Evolutionary conservation across 768 basidiomycete genomes (phyloP).

Genomic region (Gymnopilus dilepis): DNA sequence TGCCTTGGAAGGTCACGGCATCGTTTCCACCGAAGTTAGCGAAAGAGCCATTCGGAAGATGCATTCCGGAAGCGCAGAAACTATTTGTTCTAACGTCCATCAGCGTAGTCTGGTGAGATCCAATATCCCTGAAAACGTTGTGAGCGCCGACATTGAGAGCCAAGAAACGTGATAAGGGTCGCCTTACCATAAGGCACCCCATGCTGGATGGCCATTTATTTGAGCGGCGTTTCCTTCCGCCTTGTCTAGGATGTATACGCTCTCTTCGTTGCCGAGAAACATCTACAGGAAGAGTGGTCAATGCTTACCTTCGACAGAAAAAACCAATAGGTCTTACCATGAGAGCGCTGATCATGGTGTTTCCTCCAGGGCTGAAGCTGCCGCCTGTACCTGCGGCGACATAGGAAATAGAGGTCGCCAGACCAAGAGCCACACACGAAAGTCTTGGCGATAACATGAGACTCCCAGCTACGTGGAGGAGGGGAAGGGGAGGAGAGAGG

Average conservation of each 20-base stretch:
- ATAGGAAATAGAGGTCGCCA: constrained; percentile 41
- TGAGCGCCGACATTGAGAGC: not conserved
- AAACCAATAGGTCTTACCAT: constrained; percentile 41
- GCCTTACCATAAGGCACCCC: constrained; percentile 69
- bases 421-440: constrained; percentile 49
- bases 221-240: constrained; percentile 74
- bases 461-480: not conserved
- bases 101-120: constrained; percentile 54
- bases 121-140: constrained; percentile 57
- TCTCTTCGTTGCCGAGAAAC: constrained; percentile 80
- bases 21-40: constrained; percentile 80
- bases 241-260: constrained; percentile 91
- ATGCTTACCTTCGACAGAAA: constrained; percentile 11
- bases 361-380: constrained; percentile 49
- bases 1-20: constrained; percentile 71
- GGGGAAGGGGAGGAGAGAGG: not conserved
- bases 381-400: constrained; percentile 44
- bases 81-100: constrained; percentile 78
- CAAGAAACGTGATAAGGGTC: not conserved
- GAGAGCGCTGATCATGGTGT: constrained; percentile 54
- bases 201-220: constrained; percentile 73
- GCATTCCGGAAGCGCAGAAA: constrained; percentile 85
- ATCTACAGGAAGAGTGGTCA: constrained; percentile 46
- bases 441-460: constrained; percentile 29
- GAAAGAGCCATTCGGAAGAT: constrained; percentile 79